Conservation (phyloP, 2,329 filamentous ascomycete species). For the Penicillium corylophilum region DNA sequence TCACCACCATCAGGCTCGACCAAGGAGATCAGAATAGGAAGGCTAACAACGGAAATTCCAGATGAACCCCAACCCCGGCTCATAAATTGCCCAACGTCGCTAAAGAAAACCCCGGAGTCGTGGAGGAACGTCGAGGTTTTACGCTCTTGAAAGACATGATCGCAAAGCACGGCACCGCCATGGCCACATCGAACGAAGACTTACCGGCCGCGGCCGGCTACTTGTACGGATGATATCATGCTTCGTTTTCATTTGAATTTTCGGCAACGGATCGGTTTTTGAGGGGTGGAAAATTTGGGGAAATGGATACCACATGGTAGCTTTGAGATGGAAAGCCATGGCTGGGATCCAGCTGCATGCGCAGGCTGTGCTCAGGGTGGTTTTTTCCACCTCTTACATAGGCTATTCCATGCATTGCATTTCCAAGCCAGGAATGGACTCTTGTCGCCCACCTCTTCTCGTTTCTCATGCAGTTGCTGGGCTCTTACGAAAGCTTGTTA, state of each 20-base stretch:
- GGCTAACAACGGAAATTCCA: constrained; percentile 35
- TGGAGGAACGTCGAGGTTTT: constrained; percentile 23
- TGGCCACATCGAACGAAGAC: constrained; percentile 26
- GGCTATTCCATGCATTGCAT: constrained; percentile 29
- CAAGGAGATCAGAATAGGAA: constrained; percentile 5
- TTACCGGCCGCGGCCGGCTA: constrained; percentile 27
- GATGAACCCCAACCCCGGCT: constrained; percentile 86
- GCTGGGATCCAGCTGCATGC: constrained; percentile 14
- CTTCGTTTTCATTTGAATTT: constrained; percentile 29
- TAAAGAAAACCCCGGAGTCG: constrained; percentile 24
- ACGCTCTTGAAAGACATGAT: constrained; percentile 25
- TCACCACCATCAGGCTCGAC: neutral
- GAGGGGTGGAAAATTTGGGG: constrained; percentile 14
- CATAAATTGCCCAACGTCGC: constrained; percentile 50
- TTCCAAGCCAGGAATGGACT: constrained; percentile 25
- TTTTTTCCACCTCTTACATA: constrained; percentile 26
- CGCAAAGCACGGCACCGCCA: constrained; percentile 21
- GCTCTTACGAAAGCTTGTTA: neutral
- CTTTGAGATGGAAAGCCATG: constrained; percentile 24
- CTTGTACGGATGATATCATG: constrained; percentile 33
- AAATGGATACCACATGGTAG: constrained; percentile 24
- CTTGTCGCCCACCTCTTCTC: neutral
- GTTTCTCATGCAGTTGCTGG: neutral
- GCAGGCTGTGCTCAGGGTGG: constrained; percentile 17
- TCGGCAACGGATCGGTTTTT: constrained; percentile 27